Conservation (phyloP, 306 rosid genomes). For the Purshia tridentata region DNA sequence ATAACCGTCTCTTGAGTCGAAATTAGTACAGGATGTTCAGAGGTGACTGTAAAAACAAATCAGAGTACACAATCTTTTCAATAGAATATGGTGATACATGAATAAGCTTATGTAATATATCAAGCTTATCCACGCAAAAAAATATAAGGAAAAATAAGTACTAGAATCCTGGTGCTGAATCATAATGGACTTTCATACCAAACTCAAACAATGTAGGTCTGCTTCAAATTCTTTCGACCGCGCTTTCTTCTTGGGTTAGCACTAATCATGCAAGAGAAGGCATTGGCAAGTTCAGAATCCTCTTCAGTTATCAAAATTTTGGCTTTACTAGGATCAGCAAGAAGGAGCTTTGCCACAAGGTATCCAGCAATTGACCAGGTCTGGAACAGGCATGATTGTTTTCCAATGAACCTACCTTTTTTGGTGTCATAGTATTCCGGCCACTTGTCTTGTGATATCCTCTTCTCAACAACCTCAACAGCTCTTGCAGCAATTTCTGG, state of each 20-base stretch:
- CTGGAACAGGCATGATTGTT: slow-evolving; percentile 66
- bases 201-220: slow-evolving; percentile 60
- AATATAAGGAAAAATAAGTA: neutral
- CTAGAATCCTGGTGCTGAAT: neutral
- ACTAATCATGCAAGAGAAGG: slow-evolving; percentile 55
- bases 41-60: neutral
- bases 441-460: slow-evolving; percentile 70
- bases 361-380: slow-evolving; percentile 88
- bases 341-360: slow-evolving; percentile 68
- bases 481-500: slow-evolving; percentile 73
- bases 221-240: slow-evolving; percentile 49
- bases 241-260: slow-evolving; percentile 73
- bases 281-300: slow-evolving; percentile 76
- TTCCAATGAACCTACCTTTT: slow-evolving; percentile 65
- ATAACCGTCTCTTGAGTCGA: neutral
- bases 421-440: slow-evolving; percentile 83
- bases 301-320: slow-evolving; percentile 65
- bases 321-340: slow-evolving; percentile 71
- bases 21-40: neutral
- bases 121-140: neutral
- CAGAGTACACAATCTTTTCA: slow-evolving; percentile 12
- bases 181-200: neutral
- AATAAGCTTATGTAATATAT: slow-evolving; percentile 12
- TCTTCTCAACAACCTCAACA: slow-evolving; percentile 60
- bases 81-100: neutral